Evolutionary conservation across 768 basidiomycete species (phyloP), one percentile per base, ranked within the genome.

Genomic region (Pleurotus cornucopiae): DNA sequence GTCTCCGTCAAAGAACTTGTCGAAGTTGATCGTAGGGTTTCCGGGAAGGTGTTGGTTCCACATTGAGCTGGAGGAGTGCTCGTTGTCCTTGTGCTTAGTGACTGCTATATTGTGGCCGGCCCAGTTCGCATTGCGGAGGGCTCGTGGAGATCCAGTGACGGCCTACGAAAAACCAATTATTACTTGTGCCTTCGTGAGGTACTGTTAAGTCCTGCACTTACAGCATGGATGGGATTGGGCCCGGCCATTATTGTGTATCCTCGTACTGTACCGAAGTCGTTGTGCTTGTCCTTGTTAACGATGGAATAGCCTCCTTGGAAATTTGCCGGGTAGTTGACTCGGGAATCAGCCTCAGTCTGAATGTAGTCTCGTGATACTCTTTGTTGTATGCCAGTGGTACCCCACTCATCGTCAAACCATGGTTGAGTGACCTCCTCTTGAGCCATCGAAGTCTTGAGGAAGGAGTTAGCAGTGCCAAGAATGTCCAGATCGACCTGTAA

Each of bases 11-110:
- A 85, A 86, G 69, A 84, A 85, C 44, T 76, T 73, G 67, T 83
- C 77, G 65, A 84, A 85, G 63, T 84, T 73, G 47, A 85, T 80
- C 6, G 75, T 67, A 3, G 82, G 83, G 4, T 61, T 60, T 1
- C 81, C 84, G 1, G 85, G 84, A 3, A 86, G 66, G 63, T 87
- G 79, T 53, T 81, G 71, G 65, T 85, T 86, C 83, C 85, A 88
- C 69, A 78, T 76, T 43, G 72, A 73, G 56, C 79, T 82, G 11
- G 79, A 81, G 1, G 72, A 69, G 2, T 80, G 83, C 66, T 88
- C 86, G 1, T 76, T 77, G 20, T 87, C 86, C 66, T 88, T 84
- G 40, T 79, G 74, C 53, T 66, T 69, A 14, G 83, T 79, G 12
- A 86, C 76, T 1, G 82, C 81, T 4, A 85, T 66, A 62, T 83